Base-by-base conservation (phyloP, 306 rosid genomes). In the Castanea mollissima region DNA sequence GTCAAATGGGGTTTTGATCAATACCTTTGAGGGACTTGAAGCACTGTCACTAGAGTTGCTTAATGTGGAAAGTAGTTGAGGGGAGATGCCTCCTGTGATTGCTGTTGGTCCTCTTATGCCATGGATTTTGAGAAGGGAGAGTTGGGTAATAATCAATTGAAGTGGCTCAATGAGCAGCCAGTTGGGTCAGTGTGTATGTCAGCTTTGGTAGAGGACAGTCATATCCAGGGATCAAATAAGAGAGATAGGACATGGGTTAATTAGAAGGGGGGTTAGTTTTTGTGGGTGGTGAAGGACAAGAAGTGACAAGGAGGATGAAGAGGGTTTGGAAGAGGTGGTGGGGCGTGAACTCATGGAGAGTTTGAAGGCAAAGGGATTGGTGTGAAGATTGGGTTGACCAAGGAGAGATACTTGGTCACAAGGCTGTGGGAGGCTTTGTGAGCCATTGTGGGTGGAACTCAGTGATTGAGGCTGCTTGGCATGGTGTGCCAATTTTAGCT, bases 381-480 rank as follows among this genome's bases (percentile, higher is more conserved):
- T 87, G 73, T 88, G 70, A 88, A 78, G 44, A 55, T 5, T 91
- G 92, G 91, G 91, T 85, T 18, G 80, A 85, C 31, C 92, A 91
- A 78, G 35, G 52, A 18, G 77, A 82, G 15, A 80, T 89, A 41
- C 38, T 88, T 35, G 74, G 75, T 5, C 89, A 91, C 60, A 73
- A 13, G 8, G 83, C 88, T 8, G 79, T 91, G 63, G 88, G 89
- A 6, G 88, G 92, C 19, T 88, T 90, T 72, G 27, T 90, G 35
- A 86, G 90, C 82, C 94, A 90, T 20, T 79, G 86, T 67, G 94
- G 94, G 10, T 86, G 91, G 89, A 91, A 85, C 20, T 91, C 92
- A 4, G 63, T 82, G 25, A 34, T 69, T 4, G 95, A 91, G 56
- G 92, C 92, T 1, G 86, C 84, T 0, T 72, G 76, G 72, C 19